Conservation (phyloP, 2,329 filamentous ascomycete species). For the Fusarium denticulatum region DNA sequence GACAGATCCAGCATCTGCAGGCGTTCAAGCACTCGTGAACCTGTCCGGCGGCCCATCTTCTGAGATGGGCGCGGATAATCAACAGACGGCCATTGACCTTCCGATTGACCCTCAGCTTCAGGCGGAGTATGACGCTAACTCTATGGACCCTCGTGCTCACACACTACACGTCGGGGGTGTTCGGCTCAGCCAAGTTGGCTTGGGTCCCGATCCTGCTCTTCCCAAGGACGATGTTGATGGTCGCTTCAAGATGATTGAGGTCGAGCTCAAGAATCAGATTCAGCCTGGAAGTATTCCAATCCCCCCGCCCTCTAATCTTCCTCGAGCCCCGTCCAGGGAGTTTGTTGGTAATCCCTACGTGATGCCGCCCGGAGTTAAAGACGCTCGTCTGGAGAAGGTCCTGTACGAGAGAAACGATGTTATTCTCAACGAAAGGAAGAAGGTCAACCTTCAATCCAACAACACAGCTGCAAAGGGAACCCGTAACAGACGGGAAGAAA, state of each 20-base stretch:
- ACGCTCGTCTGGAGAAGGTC: conserved; percentile 4
- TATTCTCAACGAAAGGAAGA: conserved; percentile 41
- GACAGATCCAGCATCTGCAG: not conserved
- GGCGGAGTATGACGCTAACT: not conserved
- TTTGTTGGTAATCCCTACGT: conserved; percentile 29
- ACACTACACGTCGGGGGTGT: not conserved
- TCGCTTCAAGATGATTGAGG: conserved; percentile 30
- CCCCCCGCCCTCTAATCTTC: conserved; percentile 38
- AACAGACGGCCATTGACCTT: not conserved
- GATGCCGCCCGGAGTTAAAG: conserved; percentile 14
- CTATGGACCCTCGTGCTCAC: not conserved
- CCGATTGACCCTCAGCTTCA: not conserved
- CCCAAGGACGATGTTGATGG: conserved; percentile 20
- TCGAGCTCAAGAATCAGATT: conserved; percentile 38
- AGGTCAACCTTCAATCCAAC: conserved; percentile 45
- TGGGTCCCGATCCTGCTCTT: not conserved
- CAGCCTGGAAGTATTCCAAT: conserved; percentile 41
- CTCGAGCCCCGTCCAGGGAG: conserved; percentile 43
- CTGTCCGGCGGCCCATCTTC: not conserved
- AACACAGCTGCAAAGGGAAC: conserved; percentile 52
- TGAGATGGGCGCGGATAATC: not conserved
- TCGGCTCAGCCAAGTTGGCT: not conserved
- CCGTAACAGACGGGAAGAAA: conserved; percentile 46
- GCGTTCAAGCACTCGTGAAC: not conserved
- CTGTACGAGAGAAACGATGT: conserved; percentile 4